phyloP scores from a whole-genome alignment of 2,329 filamentous ascomycete species.

The Xylaria sp. region DNA sequence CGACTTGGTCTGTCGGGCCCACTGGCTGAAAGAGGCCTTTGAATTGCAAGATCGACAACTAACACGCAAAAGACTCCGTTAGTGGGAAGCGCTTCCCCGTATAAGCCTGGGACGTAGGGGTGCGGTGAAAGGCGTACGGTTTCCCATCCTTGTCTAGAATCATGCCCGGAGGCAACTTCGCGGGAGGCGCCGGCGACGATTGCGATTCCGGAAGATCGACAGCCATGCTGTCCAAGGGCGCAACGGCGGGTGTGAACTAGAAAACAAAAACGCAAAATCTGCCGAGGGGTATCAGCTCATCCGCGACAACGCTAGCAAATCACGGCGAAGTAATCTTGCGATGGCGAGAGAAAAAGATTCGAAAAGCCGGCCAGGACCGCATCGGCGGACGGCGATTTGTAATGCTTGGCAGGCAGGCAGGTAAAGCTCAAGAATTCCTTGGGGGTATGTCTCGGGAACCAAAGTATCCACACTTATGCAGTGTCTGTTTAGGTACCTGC shows the following conservation, averaged over 20 bases:
- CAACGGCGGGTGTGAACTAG: not conserved
- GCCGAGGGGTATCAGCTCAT: conserved; percentile 30
- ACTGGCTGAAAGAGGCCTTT: conserved; percentile 69
- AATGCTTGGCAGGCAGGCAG: conserved; percentile 38
- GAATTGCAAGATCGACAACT: conserved; percentile 80
- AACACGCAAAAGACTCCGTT: conserved; percentile 22
- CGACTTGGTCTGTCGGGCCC: conserved; percentile 65
- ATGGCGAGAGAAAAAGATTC: conserved; percentile 3
- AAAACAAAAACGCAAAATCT: not conserved
- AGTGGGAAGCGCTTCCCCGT: not conserved
- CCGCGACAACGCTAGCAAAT: conserved; percentile 25
- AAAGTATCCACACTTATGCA: too few species aligned
- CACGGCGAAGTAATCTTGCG: conserved; percentile 16
- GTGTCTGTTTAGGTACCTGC: not conserved
- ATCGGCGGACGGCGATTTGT: conserved; percentile 43
- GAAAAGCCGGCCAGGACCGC: conserved; percentile 27
- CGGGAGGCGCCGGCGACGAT: conserved; percentile 50
- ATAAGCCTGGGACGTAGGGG: not conserved
- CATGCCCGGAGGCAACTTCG: conserved; percentile 75
- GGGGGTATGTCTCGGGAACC: too few species aligned
- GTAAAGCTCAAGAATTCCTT: not conserved
- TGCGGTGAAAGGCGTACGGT: conserved; percentile 68
- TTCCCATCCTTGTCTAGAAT: conserved; percentile 85
- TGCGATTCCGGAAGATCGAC: conserved; percentile 52
- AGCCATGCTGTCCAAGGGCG: conserved; percentile 49